Evolutionary conservation across 225 moss, liverwort and hornwort genomes (phyloP), one percentile per base, ranked within the genome.

Genomic region (Antitrichia curtipendula): DNA sequence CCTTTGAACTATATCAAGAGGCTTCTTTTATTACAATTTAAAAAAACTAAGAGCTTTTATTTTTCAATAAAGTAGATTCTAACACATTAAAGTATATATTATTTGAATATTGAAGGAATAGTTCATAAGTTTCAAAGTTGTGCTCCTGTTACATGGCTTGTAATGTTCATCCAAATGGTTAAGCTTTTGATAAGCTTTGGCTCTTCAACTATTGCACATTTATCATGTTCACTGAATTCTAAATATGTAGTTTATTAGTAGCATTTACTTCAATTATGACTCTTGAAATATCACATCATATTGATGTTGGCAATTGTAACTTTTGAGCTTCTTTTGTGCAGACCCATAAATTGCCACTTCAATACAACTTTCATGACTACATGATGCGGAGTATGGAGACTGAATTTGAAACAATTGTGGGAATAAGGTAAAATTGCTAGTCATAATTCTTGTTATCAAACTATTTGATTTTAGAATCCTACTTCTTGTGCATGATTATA

Each of bases 331-430:
- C 13, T 52, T n/a, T 41, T 74, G 10, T 64, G 73, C 70, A 94
- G 89, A 92, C 80, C 36, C 96, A 96, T 80, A 93, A 92, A n/a
- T 73, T 87, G 27, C 89, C 90, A 7, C 49, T 78, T 27, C 79
- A 77, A 3, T 96, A 91, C 65, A 85, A 94, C 62, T 96, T 96
- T 80, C 92, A 93, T 84, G 77, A 60, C 12, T 96, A 96, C 75
- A 91, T 96, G 91, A 82, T 93, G 57, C 89, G 92, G 10, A 88
- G 88, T 34, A 89, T 95, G 92, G 94, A 95, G 70, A 91, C 93
- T 71, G 96, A 96, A 86, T 94, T 91, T 81, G 86, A 89, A 74
- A 83, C 68, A 2, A 89, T 96, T 53, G 95, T 94, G 2, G 96
- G 96, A 76, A 92, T 95, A 83, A 95, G 94, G 96, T 92, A 71